Conservation (phyloP, 345 rosid genomes). For the Citrus sp. region DNA sequence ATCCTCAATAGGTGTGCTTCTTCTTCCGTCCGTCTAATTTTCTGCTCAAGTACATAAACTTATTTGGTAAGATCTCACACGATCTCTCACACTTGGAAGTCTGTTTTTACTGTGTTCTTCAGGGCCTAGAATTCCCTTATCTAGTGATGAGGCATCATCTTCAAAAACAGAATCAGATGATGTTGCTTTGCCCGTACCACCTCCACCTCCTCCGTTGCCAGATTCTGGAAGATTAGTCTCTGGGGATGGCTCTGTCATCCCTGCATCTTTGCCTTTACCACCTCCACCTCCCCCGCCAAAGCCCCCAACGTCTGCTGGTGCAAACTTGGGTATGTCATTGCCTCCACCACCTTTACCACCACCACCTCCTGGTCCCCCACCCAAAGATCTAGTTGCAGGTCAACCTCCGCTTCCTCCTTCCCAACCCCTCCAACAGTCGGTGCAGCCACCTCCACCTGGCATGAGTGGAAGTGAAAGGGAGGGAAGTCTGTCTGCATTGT, state of each 20-base stretch:
- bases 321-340: constrained; percentile 44
- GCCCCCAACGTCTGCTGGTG: constrained; percentile 61
- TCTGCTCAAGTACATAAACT: constrained; percentile 5
- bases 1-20: constrained; percentile 71
- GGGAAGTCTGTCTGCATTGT: constrained; percentile 29
- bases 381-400: constrained; percentile 51
- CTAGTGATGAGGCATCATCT: constrained; percentile 58
- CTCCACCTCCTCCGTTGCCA: constrained; percentile 73
- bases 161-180: constrained; percentile 63
- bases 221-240: constrained; percentile 35
- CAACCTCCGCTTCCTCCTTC: constrained; percentile 64
- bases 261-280: constrained; percentile 72
- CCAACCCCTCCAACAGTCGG: constrained; percentile 55
- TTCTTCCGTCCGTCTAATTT: background rate
- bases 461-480: constrained; percentile 40
- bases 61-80: background rate
- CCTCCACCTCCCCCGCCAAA: constrained; percentile 90
- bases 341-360: constrained; percentile 71
- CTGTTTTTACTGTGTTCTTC: constrained; percentile 21
- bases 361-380: constrained; percentile 94
- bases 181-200: constrained; percentile 46
- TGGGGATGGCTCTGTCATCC: constrained; percentile 38
- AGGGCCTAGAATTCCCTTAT: constrained; percentile 82
- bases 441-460: constrained; percentile 65
- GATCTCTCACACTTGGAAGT: constrained; percentile 10